Base-by-base conservation (phyloP, 495 filamentous ascomycete genomes). In the Talaromyces stipitatus region DNA sequence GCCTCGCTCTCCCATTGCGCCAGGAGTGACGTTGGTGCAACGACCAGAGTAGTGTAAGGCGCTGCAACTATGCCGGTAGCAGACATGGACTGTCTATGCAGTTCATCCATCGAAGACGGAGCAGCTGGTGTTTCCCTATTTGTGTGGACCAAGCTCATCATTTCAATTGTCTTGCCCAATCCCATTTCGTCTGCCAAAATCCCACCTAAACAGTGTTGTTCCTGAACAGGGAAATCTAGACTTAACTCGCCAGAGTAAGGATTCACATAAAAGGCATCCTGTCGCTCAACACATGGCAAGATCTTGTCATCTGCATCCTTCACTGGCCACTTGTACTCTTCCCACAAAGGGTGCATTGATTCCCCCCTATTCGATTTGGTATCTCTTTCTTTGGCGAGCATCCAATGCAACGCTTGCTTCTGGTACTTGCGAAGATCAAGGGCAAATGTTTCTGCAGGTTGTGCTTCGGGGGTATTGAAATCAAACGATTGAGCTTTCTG, bases 331-430 rank as follows among this genome's bases (percentile, higher is more conserved):
- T 63, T 61, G 59, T 97, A 98, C 70, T 97, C 88, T 73, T 98
- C 94, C 94, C 94, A 98, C 5, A 98, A 69, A 10, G 94, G 94
- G 73, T 98, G 91, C 90, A 98, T 96, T 2, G 91, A 96, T 51
- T 84, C 81, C 52, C 83, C 82, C 26, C 80, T 72, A 14, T 78
- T 74, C 16, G 81, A 75, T 55, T 82, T 84, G 53, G 86, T 81
- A 54, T 95, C 82, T 64, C 82, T 91, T 70, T 98, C 94, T 65
- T 98, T 98, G 4, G 84, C 81, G 45, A 97, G 72, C 87, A 98
- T 95, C 94, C 94, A 97, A 66, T 96, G 76, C 20, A 98, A 74
- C 6, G 95, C 90, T 70, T 98, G 94, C 63, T 88, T 95, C 69
- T 98, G 94, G 62, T 98, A 98, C 23, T 90, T 92, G 1, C 95